These are phyloP conservation scores for Diaporthe amygdali DNA, from an alignment of 2,329 filamentous ascomycete species.

Conservation along the genomic window DNA sequence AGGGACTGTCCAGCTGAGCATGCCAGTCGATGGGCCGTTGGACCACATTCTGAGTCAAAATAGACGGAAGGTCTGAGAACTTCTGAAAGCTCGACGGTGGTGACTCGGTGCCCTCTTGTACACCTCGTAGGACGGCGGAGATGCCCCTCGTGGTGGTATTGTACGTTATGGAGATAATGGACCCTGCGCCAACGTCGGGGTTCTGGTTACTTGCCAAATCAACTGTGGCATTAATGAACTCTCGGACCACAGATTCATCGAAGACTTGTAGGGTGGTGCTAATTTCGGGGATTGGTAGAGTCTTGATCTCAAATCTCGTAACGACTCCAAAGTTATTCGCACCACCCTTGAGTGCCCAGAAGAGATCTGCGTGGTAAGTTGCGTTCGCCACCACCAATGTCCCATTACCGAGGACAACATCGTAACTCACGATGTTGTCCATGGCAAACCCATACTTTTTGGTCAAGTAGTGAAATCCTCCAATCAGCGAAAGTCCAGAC, in stretches of 20 bases:
- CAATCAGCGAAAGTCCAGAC: constrained; percentile 34
- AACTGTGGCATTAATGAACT: constrained; percentile 35
- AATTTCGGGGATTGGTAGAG: constrained; percentile 30
- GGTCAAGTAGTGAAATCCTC: constrained; percentile 35
- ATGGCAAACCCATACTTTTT: constrained; percentile 34
- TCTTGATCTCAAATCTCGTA: background rate
- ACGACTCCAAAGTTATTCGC: constrained; percentile 15
- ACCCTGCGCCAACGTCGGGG: constrained; percentile 35
- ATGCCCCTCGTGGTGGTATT: constrained; percentile 33
- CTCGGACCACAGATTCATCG: constrained; percentile 30
- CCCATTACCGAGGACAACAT: constrained; percentile 32
- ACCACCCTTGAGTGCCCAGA: constrained; percentile 35
- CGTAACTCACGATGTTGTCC: constrained; percentile 32
- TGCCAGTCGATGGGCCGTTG: constrained; percentile 35
- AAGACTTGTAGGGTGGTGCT: constrained; percentile 35
- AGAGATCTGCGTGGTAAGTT: constrained; percentile 30
- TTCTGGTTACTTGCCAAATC: constrained; percentile 28
- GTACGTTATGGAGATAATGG: constrained; percentile 37
- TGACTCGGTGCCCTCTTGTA: constrained; percentile 38
- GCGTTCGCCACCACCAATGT: constrained; percentile 31
- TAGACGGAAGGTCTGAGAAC: constrained; percentile 36
- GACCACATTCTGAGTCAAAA: constrained; percentile 32
- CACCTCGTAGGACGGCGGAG: constrained; percentile 35
- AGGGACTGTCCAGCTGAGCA: constrained; percentile 31
- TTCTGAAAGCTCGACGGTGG: constrained; percentile 39